Evolutionary conservation across 1,139 yeast species (phyloP).

Genomic region (Maudiozyma humilis): DNA sequence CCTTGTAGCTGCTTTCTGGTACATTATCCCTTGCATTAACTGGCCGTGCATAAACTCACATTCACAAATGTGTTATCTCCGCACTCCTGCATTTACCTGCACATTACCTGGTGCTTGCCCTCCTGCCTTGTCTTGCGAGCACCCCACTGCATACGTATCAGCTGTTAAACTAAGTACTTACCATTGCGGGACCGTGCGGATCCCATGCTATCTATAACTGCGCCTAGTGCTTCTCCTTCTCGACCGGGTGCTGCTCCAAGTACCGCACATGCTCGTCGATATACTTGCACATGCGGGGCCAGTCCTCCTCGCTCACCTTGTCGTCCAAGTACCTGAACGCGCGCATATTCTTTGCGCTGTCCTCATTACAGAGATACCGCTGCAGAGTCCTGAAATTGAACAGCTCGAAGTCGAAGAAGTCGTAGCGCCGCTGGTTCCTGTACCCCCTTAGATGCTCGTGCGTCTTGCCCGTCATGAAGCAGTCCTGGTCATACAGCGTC

Average conservation of each 20-base stretch:
- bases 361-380: constrained; percentile 22
- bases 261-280: constrained; percentile 17
- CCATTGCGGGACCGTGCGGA: too few relatives aligned
- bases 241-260: constrained; percentile 9
- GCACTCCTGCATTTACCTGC: too few relatives aligned
- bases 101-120: too few relatives aligned
- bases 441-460: constrained; percentile 27
- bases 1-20: too few relatives aligned
- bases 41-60: too few relatives aligned
- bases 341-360: constrained; percentile 6
- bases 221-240: background rate
- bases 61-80: too few relatives aligned
- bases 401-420: constrained; percentile 26
- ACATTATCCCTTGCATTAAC: too few relatives aligned
- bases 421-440: constrained; percentile 17
- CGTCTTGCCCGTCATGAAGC: constrained; percentile 13
- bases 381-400: constrained; percentile 23
- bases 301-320: constrained; percentile 12
- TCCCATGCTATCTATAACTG: background rate
- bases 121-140: too few relatives aligned
- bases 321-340: constrained; percentile 23
- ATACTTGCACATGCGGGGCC: constrained; percentile 21
- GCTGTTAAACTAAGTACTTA: too few relatives aligned
- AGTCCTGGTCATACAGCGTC: constrained; percentile 15
- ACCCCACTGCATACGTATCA: too few relatives aligned